Conservation (phyloP, 2,329 filamentous ascomycete genomes). For the Trichocomaceae sp. region DNA sequence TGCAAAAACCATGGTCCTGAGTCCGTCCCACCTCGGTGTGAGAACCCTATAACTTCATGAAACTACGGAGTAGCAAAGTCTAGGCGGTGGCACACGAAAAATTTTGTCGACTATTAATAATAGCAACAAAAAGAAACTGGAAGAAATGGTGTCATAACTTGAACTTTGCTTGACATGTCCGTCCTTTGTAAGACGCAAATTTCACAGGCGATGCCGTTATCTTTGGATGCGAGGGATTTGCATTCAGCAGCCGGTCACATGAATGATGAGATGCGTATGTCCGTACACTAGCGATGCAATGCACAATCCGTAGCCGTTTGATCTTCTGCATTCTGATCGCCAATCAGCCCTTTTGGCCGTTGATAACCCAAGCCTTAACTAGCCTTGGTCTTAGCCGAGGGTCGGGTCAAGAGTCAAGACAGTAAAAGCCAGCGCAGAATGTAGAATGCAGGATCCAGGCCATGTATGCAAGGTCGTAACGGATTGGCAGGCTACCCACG, state of each 20-base stretch:
- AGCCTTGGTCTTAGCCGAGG: too few species aligned
- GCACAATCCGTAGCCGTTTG: neutral
- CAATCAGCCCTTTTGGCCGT: too few species aligned
- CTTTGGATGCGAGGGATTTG: neutral
- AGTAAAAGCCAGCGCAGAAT: too few species aligned
- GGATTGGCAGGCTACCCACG: neutral
- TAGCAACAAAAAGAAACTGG: neutral
- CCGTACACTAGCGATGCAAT: too few species aligned
- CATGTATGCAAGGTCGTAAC: neutral
- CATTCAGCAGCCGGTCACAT: neutral
- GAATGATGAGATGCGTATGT: neutral
- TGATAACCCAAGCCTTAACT: too few species aligned
- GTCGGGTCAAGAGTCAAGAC: too few species aligned
- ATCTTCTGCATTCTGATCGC: neutral
- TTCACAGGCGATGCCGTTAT: slow-evolving; percentile 4
- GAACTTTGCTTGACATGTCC: neutral
- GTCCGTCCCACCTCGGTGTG: too few species aligned
- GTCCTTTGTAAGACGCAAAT: slow-evolving; percentile 6
- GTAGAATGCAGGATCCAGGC: neutral
- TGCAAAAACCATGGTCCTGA: slow-evolving; percentile 1
- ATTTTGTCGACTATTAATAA: neutral
- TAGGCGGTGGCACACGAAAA: neutral
- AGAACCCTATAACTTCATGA: too few species aligned
- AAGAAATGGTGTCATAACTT: slow-evolving; percentile 1
- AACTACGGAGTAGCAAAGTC: neutral